phyloP scores from a whole-genome alignment of 305 asterid species.

The Fraxinus greggii region DNA sequence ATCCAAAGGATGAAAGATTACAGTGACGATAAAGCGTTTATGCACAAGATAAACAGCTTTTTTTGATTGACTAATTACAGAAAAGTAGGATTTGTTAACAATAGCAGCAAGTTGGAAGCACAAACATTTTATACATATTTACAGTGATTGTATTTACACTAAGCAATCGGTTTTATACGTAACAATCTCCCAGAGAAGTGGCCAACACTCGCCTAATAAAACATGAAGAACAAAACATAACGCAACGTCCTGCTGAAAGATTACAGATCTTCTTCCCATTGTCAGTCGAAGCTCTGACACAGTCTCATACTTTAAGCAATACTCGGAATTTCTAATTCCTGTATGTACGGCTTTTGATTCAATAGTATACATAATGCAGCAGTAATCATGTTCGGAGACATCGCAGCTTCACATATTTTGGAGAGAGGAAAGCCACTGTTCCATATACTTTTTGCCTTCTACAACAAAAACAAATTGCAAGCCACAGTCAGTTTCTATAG shows the following conservation, averaged over 20 bases:
- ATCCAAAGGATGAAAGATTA: neutral
- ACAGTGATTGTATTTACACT: slow-evolving; percentile 29
- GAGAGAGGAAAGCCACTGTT: slow-evolving; percentile 74
- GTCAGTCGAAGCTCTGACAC: slow-evolving; percentile 7
- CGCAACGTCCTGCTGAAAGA: slow-evolving; percentile 1
- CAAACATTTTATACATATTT: slow-evolving; percentile 23
- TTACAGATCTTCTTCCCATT: neutral
- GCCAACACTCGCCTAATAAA: slow-evolving; percentile 18
- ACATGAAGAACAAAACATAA: slow-evolving; percentile 26
- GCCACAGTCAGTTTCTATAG: neutral
- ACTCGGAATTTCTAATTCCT: slow-evolving; percentile 16
- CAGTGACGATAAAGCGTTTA: neutral
- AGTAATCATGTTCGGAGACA: slow-evolving; percentile 14
- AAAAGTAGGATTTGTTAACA: slow-evolving; percentile 28
- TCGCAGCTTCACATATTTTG: slow-evolving; percentile 46
- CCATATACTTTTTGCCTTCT: slow-evolving; percentile 60
- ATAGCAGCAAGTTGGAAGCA: neutral
- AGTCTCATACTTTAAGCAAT: slow-evolving; percentile 14
- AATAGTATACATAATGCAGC: slow-evolving; percentile 1
- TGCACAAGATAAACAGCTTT: neutral
- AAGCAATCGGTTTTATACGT: slow-evolving; percentile 28
- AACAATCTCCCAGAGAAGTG: slow-evolving; percentile 18
- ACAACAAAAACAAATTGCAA: slow-evolving; percentile 10
- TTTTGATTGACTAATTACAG: neutral
- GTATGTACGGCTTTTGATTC: neutral